These are phyloP conservation scores for Carex cristatella DNA, from an alignment of 176 grass and related monocot genomes.

Conservation along the genomic window DNA sequence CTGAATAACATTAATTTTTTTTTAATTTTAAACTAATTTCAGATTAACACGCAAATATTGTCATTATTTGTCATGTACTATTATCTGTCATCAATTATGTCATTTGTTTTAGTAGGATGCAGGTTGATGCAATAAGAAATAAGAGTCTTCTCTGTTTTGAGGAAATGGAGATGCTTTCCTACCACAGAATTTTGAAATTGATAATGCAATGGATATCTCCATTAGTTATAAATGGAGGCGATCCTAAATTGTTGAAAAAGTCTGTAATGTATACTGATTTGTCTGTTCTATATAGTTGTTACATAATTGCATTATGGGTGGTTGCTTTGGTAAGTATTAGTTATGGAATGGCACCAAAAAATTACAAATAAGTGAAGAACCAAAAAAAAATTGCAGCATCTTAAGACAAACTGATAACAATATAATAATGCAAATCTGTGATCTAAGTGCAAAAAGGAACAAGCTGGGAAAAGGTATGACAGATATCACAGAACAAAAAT, in stretches of 20 bases:
- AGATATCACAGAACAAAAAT: not conserved
- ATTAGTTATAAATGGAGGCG: not conserved
- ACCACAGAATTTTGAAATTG: not conserved
- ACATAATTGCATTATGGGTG: not conserved
- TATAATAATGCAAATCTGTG: not conserved
- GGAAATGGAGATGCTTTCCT: not conserved
- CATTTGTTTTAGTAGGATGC: constrained; percentile 4
- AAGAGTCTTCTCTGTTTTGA: not conserved
- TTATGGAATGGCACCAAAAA: not conserved
- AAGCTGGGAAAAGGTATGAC: not conserved
- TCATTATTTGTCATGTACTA: constrained; percentile 5
- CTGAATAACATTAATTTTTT: constrained; percentile 3
- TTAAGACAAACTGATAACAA: not conserved
- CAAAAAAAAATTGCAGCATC: not conserved
- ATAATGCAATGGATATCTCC: constrained; percentile 6
- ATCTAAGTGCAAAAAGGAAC: not conserved
- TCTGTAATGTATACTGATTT: not conserved
- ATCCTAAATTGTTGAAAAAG: not conserved
- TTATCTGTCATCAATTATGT: constrained; percentile 12
- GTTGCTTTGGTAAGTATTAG: not conserved
- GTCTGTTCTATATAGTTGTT: not conserved
- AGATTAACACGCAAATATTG: constrained; percentile 1
- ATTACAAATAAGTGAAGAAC: not conserved
- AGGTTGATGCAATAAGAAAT: not conserved
- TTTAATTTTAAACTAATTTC: constrained; percentile 14